These are phyloP conservation scores for Suillus subalutaceus DNA, from an alignment of 768 basidiomycete species.

Conservation along the genomic window DNA sequence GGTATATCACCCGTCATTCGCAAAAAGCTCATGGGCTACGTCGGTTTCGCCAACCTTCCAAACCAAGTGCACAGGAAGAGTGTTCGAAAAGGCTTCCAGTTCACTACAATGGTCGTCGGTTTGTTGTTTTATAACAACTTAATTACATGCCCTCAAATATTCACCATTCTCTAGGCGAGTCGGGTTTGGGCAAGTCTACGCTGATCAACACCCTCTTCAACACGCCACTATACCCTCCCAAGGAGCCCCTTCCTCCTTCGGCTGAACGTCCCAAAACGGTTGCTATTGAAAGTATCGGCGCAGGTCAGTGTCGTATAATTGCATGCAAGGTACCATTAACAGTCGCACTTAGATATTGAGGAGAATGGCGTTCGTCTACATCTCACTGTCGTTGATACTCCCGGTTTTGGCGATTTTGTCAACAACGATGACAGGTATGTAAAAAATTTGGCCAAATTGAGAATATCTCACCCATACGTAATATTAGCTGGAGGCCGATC, in stretches of 20 bases:
- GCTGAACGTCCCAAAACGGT: slow-evolving; percentile 91
- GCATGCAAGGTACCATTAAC: neutral
- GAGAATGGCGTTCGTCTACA: slow-evolving; percentile 97
- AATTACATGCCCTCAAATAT: slow-evolving; percentile 24
- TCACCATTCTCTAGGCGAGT: slow-evolving; percentile 68
- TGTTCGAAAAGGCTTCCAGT: slow-evolving; percentile 97
- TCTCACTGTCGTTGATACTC: slow-evolving; percentile 98
- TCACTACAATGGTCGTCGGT: slow-evolving; percentile 99
- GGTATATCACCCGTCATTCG: slow-evolving; percentile 52
- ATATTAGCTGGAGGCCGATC: slow-evolving; percentile 92
- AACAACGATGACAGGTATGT: slow-evolving; percentile 96
- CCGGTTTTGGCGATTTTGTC: slow-evolving; percentile 98
- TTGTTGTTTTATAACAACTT: slow-evolving; percentile 40
- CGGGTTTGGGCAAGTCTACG: slow-evolving; percentile 98
- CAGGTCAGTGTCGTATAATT: slow-evolving; percentile 61
- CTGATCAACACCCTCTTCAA: slow-evolving; percentile 99
- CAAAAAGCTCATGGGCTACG: slow-evolving; percentile 95
- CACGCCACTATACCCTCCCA: slow-evolving; percentile 90
- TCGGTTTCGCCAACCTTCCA: slow-evolving; percentile 96
- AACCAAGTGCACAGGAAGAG: slow-evolving; percentile 99
- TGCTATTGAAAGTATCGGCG: slow-evolving; percentile 97
- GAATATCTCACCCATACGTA: slow-evolving; percentile 23
- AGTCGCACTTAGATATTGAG: slow-evolving; percentile 79
- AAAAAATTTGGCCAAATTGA: slow-evolving; percentile 18
- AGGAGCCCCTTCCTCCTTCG: slow-evolving; percentile 81